Percentiles rank a stretch among this genome's conserved stretches.
Evolutionary conservation across 2,329 filamentous ascomycete species (phyloP).

Genomic region (Tolypocladium tropicale): DNA sequence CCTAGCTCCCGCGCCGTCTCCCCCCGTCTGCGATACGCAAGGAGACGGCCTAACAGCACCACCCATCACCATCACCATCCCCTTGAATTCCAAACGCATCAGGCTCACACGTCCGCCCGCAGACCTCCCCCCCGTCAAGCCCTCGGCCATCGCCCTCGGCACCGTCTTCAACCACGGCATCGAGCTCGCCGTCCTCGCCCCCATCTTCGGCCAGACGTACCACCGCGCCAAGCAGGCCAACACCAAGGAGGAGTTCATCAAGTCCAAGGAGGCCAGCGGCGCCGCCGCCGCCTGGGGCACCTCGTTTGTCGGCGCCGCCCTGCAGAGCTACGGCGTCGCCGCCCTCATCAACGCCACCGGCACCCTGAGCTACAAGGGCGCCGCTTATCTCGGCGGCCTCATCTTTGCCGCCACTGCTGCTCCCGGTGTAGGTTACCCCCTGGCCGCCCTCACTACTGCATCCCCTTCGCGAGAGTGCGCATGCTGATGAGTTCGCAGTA

Average conservation of each 20-base stretch:
- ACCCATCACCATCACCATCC: not conserved
- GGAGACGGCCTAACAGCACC: not conserved
- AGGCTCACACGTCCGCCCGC: conserved; percentile 4
- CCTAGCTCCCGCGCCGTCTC: not conserved
- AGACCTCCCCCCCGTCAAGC: conserved; percentile 75
- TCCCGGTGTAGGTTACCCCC: conserved; percentile 65
- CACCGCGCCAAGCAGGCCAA: conserved; percentile 83
- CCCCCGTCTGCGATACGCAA: not conserved
- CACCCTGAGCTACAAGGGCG: conserved; percentile 93
- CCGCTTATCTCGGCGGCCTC: conserved; percentile 81
- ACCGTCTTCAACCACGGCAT: conserved; percentile 91
- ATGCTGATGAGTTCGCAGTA: conserved; percentile 43
- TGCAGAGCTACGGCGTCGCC: conserved; percentile 84
- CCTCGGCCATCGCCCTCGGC: conserved; percentile 92
- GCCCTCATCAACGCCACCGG: conserved; percentile 91
- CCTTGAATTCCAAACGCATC: not conserved
- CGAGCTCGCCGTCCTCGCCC: conserved; percentile 77
- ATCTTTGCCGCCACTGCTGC: conserved; percentile 89
- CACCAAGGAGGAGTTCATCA: conserved; percentile 93
- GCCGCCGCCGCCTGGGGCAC: conserved; percentile 86
- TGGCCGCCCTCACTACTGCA: too few relatives aligned
- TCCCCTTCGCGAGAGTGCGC: not conserved
- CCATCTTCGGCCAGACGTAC: conserved; percentile 91
- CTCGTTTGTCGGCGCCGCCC: conserved; percentile 75
- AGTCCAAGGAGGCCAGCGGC: conserved; percentile 82